These are phyloP conservation scores for Yarrowia galli DNA, from an alignment of 1,139 yeast genomes.

Conservation along the genomic window DNA sequence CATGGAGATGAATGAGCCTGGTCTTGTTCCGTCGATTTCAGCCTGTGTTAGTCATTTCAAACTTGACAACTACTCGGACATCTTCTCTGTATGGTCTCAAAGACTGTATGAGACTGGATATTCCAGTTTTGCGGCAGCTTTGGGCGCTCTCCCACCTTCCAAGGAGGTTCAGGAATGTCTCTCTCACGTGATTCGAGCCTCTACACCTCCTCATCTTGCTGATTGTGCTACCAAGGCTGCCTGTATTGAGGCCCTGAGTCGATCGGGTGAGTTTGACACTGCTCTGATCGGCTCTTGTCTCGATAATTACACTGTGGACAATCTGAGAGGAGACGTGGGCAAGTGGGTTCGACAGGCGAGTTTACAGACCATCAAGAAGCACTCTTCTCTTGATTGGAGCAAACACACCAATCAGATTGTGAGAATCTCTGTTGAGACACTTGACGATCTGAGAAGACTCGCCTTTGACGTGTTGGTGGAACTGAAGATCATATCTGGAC, in stretches of 20 bases:
- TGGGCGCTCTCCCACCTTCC: conserved; percentile 19
- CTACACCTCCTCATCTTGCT: conserved; percentile 6
- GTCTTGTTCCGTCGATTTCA: background rate
- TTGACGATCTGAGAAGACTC: conserved; percentile 13
- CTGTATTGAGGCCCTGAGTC: background rate
- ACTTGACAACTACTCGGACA: conserved; percentile 12
- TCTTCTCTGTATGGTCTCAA: conserved; percentile 13
- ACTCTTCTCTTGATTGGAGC: conserved; percentile 46
- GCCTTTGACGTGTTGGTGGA: conserved; percentile 1
- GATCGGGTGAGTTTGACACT: conserved; percentile 2
- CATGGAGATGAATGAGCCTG: conserved; percentile 22
- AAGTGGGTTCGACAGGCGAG: conserved; percentile 67
- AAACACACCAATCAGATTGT: conserved; percentile 39
- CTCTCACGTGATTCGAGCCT: conserved; percentile 4
- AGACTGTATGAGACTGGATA: conserved; percentile 30
- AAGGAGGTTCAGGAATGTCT: conserved; percentile 1
- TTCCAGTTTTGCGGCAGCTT: conserved; percentile 36
- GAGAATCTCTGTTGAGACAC: conserved; percentile 40
- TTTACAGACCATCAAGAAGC: conserved; percentile 53
- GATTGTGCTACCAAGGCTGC: conserved; percentile 9
- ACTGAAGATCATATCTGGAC: background rate
- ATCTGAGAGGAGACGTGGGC: conserved; percentile 60
- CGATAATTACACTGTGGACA: conserved; percentile 51
- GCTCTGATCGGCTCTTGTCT: conserved; percentile 44
- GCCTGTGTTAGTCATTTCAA: background rate